Conservation (phyloP, 2,329 filamentous ascomycete species). For the Alternaria atra region DNA sequence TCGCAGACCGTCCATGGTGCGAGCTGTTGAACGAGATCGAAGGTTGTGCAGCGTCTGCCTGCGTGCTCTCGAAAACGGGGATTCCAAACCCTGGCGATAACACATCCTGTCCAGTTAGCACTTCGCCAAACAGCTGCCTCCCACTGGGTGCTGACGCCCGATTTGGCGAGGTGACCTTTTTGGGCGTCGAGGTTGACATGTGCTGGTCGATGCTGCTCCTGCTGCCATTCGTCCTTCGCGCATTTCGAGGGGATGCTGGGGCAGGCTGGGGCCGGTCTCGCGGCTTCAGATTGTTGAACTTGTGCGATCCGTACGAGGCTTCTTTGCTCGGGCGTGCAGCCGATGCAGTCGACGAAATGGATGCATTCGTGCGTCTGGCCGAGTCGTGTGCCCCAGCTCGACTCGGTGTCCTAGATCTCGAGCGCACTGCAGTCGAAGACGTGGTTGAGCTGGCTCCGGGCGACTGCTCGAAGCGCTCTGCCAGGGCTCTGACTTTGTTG, state of each 20-base stretch:
- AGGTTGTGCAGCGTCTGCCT: conserved; percentile 19
- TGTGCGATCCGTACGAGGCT: conserved; percentile 44
- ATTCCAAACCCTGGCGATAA: conserved; percentile 48
- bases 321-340: conserved; percentile 42
- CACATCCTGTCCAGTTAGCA: conserved; percentile 43
- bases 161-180: conserved; percentile 35
- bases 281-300: conserved; percentile 49
- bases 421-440: conserved; percentile 30
- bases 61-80: conserved; percentile 31
- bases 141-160: conserved; percentile 33
- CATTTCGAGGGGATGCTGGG: conserved; percentile 37
- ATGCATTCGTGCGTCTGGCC: conserved; percentile 23
- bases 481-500: conserved; percentile 49
- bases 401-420: conserved; percentile 30
- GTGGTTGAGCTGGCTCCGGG: conserved; percentile 35
- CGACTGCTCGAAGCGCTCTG: conserved; percentile 49
- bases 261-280: conserved; percentile 49
- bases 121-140: conserved; percentile 50
- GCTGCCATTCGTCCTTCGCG: conserved; percentile 38
- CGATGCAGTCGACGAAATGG: conserved; percentile 39
- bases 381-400: conserved; percentile 25
- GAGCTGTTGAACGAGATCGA: conserved; percentile 26
- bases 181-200: conserved; percentile 33
- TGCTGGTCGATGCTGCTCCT: conserved; percentile 39
- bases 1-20: conserved; percentile 31